Evolutionary conservation across 805 yeast genomes (phyloP).

Genomic region (Pichia exigua): DNA sequence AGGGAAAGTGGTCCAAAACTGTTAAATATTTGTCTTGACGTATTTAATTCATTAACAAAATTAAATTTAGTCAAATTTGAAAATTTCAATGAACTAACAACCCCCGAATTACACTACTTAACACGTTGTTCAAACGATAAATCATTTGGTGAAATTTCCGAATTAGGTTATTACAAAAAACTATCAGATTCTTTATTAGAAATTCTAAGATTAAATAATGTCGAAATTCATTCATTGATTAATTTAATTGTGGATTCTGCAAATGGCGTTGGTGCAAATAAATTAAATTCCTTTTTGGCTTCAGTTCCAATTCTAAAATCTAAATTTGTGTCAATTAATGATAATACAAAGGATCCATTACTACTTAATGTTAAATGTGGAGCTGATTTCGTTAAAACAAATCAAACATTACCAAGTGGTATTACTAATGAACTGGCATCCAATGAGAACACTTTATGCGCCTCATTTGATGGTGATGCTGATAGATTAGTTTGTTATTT

Average conservation of each 20-base stretch:
- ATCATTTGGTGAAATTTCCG: slow-evolving; percentile 53
- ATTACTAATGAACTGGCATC: slow-evolving; percentile 21
- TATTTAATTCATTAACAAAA: slow-evolving; percentile 33
- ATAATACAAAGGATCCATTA: slow-evolving; percentile 43
- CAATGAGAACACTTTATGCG: slow-evolving; percentile 43
- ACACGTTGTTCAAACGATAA: slow-evolving; percentile 65
- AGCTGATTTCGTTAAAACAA: slow-evolving; percentile 91
- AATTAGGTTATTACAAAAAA: slow-evolving; percentile 63
- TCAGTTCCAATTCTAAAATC: slow-evolving; percentile 23
- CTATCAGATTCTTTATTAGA: slow-evolving; percentile 44
- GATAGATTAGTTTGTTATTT: slow-evolving; percentile 86
- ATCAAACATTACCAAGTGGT: slow-evolving; percentile 67
- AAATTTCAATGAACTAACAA: slow-evolving; percentile 70
- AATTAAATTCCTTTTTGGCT: slow-evolving; percentile 35
- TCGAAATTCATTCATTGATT: slow-evolving; percentile 5
- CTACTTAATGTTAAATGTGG: slow-evolving; percentile 77
- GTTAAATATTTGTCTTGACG: slow-evolving; percentile 38
- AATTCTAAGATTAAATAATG: slow-evolving; percentile 30
- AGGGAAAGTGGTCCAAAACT: slow-evolving; percentile 75
- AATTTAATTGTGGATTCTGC: slow-evolving; percentile 78
- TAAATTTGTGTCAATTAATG: slow-evolving; percentile 43
- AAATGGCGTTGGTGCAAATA: slow-evolving; percentile 94
- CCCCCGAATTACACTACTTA: slow-evolving; percentile 90
- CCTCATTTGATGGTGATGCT: slow-evolving; percentile 96
- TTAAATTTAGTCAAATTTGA: slow-evolving; percentile 30